Evolutionary conservation across 495 filamentous ascomycete genomes (phyloP).

Genomic region (Aspergillus nidulans): DNA sequence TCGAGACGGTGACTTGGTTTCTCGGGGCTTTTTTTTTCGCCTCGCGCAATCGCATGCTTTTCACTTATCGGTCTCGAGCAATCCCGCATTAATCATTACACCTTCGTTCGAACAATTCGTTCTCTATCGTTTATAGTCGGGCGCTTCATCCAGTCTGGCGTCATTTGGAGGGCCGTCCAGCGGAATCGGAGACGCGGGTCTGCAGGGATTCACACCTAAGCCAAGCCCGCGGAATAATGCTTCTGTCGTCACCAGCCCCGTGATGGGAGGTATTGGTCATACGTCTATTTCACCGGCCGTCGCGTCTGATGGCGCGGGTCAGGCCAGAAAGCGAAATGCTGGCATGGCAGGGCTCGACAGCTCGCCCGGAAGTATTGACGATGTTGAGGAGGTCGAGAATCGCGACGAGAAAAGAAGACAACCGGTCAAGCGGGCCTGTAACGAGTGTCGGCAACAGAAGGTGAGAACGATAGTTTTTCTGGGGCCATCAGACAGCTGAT

Average conservation of each 20-base stretch:
- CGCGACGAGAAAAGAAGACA: slow-evolving; percentile 61
- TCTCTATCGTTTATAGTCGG: neutral
- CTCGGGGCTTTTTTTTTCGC: slow-evolving; percentile 1
- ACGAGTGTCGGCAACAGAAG: slow-evolving; percentile 95
- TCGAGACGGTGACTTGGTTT: neutral
- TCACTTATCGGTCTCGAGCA: neutral
- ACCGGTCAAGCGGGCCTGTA: slow-evolving; percentile 84
- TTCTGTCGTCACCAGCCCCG: slow-evolving; percentile 36
- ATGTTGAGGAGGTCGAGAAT: slow-evolving; percentile 54
- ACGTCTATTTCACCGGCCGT: slow-evolving; percentile 28
- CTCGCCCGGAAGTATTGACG: slow-evolving; percentile 67
- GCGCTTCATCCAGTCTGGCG: slow-evolving; percentile 36
- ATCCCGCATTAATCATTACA: neutral
- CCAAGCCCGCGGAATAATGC: slow-evolving; percentile 33
- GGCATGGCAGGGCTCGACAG: slow-evolving; percentile 53
- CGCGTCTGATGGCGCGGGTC: slow-evolving; percentile 28
- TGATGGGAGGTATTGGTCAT: slow-evolving; percentile 42
- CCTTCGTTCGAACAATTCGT: neutral
- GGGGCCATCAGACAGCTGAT: slow-evolving; percentile 8
- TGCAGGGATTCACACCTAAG: slow-evolving; percentile 29
- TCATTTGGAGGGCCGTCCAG: slow-evolving; percentile 32
- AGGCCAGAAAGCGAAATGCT: slow-evolving; percentile 44
- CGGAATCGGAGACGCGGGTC: slow-evolving; percentile 34
- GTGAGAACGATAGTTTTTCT: slow-evolving; percentile 38
- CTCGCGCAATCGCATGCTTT: neutral